These are phyloP conservation scores for Alternaria infectoria DNA, from an alignment of 2,329 filamentous ascomycete species.

Conservation along the genomic window DNA sequence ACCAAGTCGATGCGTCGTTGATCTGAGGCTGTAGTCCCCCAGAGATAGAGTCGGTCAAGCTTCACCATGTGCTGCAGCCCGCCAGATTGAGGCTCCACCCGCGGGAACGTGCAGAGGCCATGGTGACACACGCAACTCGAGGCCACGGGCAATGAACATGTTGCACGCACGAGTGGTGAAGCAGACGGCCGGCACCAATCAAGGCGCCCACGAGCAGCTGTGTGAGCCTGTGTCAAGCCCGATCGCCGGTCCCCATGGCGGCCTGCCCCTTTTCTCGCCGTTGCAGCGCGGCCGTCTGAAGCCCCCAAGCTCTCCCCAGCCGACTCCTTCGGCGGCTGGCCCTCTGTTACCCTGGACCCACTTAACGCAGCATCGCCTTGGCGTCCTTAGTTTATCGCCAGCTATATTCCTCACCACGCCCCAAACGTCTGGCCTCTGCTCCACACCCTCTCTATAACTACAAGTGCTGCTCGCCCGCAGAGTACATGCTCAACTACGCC, in stretches of 20 bases:
- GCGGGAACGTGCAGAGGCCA: slow-evolving; percentile 1
- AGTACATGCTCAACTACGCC: slow-evolving; percentile 49
- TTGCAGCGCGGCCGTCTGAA: slow-evolving; percentile 10
- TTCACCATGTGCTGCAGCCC: slow-evolving; percentile 8
- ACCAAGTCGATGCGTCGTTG: slow-evolving; percentile 20
- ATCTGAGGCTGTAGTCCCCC: slow-evolving; percentile 17
- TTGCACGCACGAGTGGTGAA: neutral
- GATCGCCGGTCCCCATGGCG: slow-evolving; percentile 11
- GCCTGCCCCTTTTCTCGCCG: slow-evolving; percentile 34
- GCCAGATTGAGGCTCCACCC: slow-evolving; percentile 8
- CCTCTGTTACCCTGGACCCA: slow-evolving; percentile 16
- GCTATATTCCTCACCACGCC: slow-evolving; percentile 35
- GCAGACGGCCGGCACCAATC: slow-evolving; percentile 26
- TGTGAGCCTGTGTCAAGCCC: neutral
- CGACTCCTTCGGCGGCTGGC: slow-evolving; percentile 6
- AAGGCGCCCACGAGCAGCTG: slow-evolving; percentile 24
- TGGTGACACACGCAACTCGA: neutral
- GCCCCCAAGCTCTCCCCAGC: neutral
- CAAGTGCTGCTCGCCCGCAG: slow-evolving; percentile 25
- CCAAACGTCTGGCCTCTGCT: slow-evolving; percentile 25
- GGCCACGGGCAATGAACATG: neutral
- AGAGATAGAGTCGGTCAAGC: slow-evolving; percentile 11
- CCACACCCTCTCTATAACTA: slow-evolving; percentile 11
- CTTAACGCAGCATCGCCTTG: slow-evolving; percentile 31
- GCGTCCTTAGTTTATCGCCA: slow-evolving; percentile 32